Conservation (phyloP, 2,329 filamentous ascomycete species). For the Colletotrichum caudatum region DNA sequence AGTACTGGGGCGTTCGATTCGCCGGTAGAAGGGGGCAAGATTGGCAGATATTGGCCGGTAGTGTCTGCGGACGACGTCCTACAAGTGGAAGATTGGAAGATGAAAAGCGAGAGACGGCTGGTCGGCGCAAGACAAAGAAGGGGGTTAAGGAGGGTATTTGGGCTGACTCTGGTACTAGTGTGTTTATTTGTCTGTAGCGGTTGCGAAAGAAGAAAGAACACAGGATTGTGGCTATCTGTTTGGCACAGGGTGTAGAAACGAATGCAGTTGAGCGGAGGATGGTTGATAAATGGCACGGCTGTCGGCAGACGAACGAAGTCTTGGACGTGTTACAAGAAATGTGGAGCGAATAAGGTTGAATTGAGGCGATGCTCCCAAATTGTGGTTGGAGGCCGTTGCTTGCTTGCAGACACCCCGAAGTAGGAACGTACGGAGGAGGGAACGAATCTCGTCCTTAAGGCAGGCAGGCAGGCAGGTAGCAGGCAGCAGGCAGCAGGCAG, state of each 20-base stretch:
- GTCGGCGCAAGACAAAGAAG: background rate
- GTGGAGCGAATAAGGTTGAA: slow-evolving; percentile 4
- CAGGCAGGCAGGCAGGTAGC: slow-evolving; percentile 4
- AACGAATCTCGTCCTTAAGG: slow-evolving; percentile 1
- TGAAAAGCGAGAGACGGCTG: slow-evolving; percentile 4
- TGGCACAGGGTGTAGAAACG: slow-evolving; percentile 6
- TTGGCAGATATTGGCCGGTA: slow-evolving; percentile 21
- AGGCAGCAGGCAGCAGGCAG: background rate
- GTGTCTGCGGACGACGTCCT: background rate
- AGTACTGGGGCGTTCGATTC: background rate
- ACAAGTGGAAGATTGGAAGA: background rate
- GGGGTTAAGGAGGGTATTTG: slow-evolving; percentile 2
- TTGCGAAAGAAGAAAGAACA: slow-evolving; percentile 3
- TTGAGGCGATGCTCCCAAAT: slow-evolving; percentile 30
- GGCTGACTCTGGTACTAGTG: slow-evolving; percentile 5
- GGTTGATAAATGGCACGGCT: slow-evolving; percentile 31
- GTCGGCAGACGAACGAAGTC: slow-evolving; percentile 9
- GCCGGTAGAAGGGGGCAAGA: background rate
- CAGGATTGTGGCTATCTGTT: slow-evolving; percentile 9
- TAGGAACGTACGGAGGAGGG: background rate
- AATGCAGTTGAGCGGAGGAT: slow-evolving; percentile 21
- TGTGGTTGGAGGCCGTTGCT: slow-evolving; percentile 23
- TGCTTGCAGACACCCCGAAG: slow-evolving; percentile 1
- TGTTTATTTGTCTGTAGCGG: background rate
- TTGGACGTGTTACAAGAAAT: slow-evolving; percentile 30